Evolutionary conservation across 179 eudicot genomes (phyloP).

Genomic region (Vitellaria paradoxa): DNA sequence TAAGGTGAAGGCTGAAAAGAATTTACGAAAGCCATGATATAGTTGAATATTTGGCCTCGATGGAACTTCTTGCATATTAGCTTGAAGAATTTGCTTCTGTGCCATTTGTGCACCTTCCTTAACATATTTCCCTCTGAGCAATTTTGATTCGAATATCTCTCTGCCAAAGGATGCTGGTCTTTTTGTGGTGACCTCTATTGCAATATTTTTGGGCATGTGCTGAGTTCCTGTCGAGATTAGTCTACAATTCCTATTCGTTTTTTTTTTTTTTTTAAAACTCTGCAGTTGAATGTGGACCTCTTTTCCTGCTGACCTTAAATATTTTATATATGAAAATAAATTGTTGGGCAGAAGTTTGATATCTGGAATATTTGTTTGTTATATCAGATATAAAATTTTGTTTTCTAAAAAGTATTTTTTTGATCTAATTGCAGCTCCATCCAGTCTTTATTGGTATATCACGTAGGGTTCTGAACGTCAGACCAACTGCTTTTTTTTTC

Average conservation of each 20-base stretch:
- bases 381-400: not conserved
- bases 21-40: not conserved
- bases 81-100: not conserved
- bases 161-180: not conserved
- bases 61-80: not conserved
- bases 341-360: not conserved
- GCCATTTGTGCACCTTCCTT: not conserved
- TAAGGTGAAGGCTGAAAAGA: not conserved
- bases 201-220: not conserved
- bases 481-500: slow-evolving; percentile 93
- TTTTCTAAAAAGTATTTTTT: not conserved
- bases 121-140: not conserved
- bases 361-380: not conserved
- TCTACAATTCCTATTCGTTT: too few relatives aligned
- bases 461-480: slow-evolving; percentile 74
- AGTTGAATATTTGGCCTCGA: not conserved
- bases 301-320: not conserved
- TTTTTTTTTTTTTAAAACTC: too few relatives aligned
- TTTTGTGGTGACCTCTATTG: not conserved
- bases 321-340: not conserved
- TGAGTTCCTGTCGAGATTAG: not conserved
- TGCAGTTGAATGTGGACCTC: not conserved
- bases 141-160: not conserved
- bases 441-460: slow-evolving; percentile 83
- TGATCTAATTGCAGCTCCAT: slow-evolving; percentile 45